Conservation (phyloP, 495 filamentous ascomycete species). For the Tuber umbilicatum region DNA sequence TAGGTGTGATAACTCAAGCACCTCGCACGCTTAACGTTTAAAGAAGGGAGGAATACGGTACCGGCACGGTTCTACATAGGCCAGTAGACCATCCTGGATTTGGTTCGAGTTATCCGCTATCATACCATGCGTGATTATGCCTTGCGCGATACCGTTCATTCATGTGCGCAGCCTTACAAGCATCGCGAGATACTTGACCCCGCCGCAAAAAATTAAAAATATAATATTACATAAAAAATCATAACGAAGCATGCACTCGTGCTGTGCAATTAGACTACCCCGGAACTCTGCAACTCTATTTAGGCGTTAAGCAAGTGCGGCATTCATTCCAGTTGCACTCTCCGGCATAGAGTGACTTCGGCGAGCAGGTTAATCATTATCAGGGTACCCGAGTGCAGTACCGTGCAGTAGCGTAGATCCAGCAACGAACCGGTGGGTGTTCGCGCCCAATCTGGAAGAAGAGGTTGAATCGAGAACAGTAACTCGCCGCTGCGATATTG, state of each 20-base stretch:
- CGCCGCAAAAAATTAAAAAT: background rate
- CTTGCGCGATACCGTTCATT: background rate
- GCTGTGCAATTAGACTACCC: background rate
- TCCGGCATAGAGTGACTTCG: background rate
- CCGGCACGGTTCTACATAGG: background rate
- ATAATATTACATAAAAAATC: background rate
- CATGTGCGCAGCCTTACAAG: background rate
- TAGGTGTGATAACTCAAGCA: background rate
- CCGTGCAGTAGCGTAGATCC: background rate
- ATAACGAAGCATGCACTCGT: background rate
- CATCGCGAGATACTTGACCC: background rate
- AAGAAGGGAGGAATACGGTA: background rate
- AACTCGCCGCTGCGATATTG: no score
- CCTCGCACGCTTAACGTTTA: background rate
- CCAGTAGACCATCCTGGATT: conserved; percentile 1
- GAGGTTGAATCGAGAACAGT: background rate
- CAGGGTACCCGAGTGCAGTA: no score
- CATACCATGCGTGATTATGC: background rate
- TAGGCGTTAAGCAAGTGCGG: background rate
- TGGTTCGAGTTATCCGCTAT: background rate
- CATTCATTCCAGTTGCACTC: background rate
- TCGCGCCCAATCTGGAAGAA: background rate
- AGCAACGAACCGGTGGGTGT: background rate
- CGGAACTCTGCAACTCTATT: background rate
- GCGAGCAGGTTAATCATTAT: background rate